These are phyloP conservation scores for Leucogyrophana mollusca DNA, from an alignment of 768 basidiomycete species.

Conservation along the genomic window DNA sequence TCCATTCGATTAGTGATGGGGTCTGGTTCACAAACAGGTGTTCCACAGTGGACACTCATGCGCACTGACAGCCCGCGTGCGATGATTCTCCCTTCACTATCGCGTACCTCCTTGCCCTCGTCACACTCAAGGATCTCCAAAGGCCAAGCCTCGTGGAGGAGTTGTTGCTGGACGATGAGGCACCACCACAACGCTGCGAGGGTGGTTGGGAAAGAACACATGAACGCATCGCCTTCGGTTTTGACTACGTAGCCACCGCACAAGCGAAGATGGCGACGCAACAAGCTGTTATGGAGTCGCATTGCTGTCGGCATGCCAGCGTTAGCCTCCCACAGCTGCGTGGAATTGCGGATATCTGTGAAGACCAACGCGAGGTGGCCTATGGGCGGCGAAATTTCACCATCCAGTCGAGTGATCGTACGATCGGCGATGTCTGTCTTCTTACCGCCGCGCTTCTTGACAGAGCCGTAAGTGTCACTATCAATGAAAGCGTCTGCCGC, in stretches of 20 bases:
- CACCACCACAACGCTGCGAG: conserved; percentile 89
- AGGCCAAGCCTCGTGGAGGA: conserved; percentile 87
- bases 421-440: conserved; percentile 55
- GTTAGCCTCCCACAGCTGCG: conserved; percentile 94
- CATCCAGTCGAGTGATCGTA: conserved; percentile 60
- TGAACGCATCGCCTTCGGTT: conserved; percentile 99
- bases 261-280: conserved; percentile 81
- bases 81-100: conserved; percentile 63
- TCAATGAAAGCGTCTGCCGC: conserved; percentile 34
- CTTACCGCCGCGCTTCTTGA: conserved; percentile 36
- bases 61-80: conserved; percentile 90
- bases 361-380: conserved; percentile 94
- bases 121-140: conserved; percentile 89
- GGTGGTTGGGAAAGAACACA: conserved; percentile 94
- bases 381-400: conserved; percentile 79
- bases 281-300: conserved; percentile 81
- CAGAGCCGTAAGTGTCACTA: conserved; percentile 25
- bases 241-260: conserved; percentile 99
- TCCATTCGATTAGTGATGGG: conserved; percentile 95
- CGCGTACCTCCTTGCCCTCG: conserved; percentile 80
- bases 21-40: conserved; percentile 87
- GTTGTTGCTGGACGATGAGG: conserved; percentile 78
- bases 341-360: conserved; percentile 97
- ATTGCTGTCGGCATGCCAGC: conserved; percentile 94
- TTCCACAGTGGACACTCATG: conserved; percentile 96